These are phyloP conservation scores for Avicennia marina DNA, from an alignment of 257 asterid species.

Conservation along the genomic window DNA sequence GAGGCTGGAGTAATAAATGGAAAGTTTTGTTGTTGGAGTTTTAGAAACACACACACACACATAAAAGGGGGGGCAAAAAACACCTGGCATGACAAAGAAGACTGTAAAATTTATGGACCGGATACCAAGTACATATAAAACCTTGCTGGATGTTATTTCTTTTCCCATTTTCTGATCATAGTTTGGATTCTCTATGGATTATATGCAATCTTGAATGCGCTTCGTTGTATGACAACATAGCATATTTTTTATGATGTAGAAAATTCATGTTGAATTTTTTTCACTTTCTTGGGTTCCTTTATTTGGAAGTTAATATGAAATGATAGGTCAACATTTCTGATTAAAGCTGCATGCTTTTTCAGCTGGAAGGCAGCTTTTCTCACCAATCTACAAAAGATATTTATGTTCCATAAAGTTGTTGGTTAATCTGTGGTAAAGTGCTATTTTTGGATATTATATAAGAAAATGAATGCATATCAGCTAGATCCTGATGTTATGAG, in stretches of 20 bases:
- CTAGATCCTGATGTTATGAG: constrained; percentile 73
- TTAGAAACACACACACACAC: too few relatives aligned
- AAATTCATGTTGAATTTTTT: neutral
- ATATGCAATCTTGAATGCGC: neutral
- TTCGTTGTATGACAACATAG: neutral
- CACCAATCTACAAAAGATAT: neutral
- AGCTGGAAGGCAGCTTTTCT: constrained; percentile 6
- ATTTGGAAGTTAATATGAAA: constrained; percentile 2
- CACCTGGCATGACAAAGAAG: too few relatives aligned
- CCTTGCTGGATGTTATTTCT: too few relatives aligned
- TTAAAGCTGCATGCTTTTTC: constrained; percentile 9
- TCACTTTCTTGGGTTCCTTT: neutral
- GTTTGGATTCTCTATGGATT: neutral
- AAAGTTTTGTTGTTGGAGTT: too few relatives aligned
- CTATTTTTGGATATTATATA: constrained; percentile 6
- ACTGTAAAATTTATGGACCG: too few relatives aligned
- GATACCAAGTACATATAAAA: too few relatives aligned
- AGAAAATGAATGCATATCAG: constrained; percentile 45
- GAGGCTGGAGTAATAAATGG: neutral
- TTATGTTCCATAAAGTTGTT: neutral
- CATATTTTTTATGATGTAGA: too few relatives aligned
- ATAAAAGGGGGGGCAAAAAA: too few relatives aligned
- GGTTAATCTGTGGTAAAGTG: constrained; percentile 16
- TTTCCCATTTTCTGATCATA: neutral
- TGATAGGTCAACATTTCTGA: constrained; percentile 1